Evolutionary conservation across 768 basidiomycete genomes (phyloP).

Genomic region (Mycena maculata): DNA sequence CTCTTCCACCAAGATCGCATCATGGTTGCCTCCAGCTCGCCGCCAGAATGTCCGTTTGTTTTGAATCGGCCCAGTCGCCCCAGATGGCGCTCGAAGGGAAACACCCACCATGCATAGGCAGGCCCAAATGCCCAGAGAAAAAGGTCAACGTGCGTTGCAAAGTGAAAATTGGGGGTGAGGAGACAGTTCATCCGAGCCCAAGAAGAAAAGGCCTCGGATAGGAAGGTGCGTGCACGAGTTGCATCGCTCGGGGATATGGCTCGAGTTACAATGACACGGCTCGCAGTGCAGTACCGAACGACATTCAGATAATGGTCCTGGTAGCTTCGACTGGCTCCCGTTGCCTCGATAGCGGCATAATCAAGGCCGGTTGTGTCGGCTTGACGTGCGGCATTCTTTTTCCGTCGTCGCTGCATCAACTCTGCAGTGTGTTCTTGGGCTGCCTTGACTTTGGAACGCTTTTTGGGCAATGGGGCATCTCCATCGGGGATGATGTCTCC

Average conservation of each 20-base stretch:
- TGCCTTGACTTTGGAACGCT: neutral
- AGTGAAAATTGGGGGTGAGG: no score
- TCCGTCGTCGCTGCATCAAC: neutral
- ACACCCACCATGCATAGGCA: no score
- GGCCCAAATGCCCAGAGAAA: no score
- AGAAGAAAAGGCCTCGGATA: no score
- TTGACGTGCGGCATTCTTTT: slow-evolving; percentile 2
- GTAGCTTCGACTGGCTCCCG: slow-evolving; percentile 9
- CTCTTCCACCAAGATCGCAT: no score
- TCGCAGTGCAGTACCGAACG: slow-evolving; percentile 5
- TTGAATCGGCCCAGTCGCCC: no score
- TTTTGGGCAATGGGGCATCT: neutral
- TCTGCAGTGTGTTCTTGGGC: neutral
- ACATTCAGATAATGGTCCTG: slow-evolving; percentile 4
- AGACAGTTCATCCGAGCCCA: no score
- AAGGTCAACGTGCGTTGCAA: no score
- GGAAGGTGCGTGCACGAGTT: neutral
- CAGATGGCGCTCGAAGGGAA: no score
- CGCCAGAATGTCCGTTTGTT: no score
- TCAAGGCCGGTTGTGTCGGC: neutral
- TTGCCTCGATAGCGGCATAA: neutral
- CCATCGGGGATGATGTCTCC: neutral
- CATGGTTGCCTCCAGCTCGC: no score
- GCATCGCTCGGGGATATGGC: slow-evolving; percentile 4
- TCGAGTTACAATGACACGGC: neutral